Evolutionary conservation across 441 rosid species (phyloP), one percentile per base, ranked within the genome.

Genomic region (Adansonia madagascariensis): DNA sequence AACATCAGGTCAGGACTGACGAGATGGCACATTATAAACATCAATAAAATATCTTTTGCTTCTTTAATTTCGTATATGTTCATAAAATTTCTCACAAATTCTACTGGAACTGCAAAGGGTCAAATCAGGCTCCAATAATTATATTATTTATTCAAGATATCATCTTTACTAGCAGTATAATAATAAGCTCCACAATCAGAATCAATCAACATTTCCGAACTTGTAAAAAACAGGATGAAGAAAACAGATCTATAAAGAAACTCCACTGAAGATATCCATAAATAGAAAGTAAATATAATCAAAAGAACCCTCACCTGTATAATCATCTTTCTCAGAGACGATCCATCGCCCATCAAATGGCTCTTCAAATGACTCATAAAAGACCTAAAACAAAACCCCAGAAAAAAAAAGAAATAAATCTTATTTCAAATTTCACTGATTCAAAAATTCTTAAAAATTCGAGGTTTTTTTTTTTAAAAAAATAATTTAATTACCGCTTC

Each of bases 331-430:
- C 80, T 84, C 85, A 7, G 99, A 94, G 63, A 89, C 90, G 79
- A 85, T 75, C 99, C 99, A 95, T 55, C 94, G 89, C 8, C 97
- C 97, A 43, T 91, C 94, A 73, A 92, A 95, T 2, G 92, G 15
- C 82, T 94, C 92, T 17, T 90, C 98, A 66, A 92, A 95, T 20
- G 97, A 85, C 67, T 95, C 98, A 80, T 92, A 85, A 2, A 95
- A 84, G 76, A 90, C 85, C 99, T 92, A 80, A 73, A 83, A 43
- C 57, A 15, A 69, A 62, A 50, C 31, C 39, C 39, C 39, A 31
- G 4, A 61, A 18, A 50, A 47, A 8, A n/a, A 6, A 3, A 20
- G 35, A 64, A 70, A 43, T 0, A 7, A 49, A 47, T 18, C 6
- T 39, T 4, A 43, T 22, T 27, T 59, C 6, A 41, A 44, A 10